phyloP scores from a whole-genome alignment of 371 early-diverging fungal genomes.

The Parasitella parasitica region DNA sequence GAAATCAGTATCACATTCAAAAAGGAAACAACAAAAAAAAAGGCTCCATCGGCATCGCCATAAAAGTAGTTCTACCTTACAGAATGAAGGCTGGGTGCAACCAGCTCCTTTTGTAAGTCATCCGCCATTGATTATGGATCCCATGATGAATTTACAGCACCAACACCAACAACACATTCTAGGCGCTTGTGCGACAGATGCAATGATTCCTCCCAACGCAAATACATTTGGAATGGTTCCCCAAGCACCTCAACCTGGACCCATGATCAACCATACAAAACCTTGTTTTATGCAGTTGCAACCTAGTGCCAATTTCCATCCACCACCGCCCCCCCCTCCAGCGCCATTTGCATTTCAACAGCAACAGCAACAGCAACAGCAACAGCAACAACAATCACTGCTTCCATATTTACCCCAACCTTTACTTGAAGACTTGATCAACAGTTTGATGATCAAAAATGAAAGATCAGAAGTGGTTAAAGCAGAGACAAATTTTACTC shows the following conservation, averaged over 20 bases:
- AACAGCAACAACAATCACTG: background rate
- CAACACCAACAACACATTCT: constrained; percentile 3
- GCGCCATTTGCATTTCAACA: background rate
- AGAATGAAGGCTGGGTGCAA: background rate
- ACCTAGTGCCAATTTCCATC: background rate
- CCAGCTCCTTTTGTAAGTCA: background rate
- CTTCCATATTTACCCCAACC: background rate
- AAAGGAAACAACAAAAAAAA: background rate
- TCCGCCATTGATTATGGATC: background rate
- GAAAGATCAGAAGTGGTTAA: background rate
- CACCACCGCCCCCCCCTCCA: too few species aligned
- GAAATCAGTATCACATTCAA: background rate
- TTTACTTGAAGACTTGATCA: background rate
- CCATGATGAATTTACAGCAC: constrained; percentile 7
- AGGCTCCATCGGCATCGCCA: background rate
- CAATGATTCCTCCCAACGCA: background rate
- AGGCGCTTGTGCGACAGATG: constrained; percentile 8
- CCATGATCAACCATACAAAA: constrained; percentile 4
- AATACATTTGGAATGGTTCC: background rate
- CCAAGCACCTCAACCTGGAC: background rate
- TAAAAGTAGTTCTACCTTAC: background rate
- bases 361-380: background rate
- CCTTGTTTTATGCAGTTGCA: constrained; percentile 1
- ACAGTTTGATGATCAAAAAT: background rate
- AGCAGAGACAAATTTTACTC: background rate